Evolutionary conservation across 768 basidiomycete species (phyloP).

Genomic region (Cantharellus anzutake): DNA sequence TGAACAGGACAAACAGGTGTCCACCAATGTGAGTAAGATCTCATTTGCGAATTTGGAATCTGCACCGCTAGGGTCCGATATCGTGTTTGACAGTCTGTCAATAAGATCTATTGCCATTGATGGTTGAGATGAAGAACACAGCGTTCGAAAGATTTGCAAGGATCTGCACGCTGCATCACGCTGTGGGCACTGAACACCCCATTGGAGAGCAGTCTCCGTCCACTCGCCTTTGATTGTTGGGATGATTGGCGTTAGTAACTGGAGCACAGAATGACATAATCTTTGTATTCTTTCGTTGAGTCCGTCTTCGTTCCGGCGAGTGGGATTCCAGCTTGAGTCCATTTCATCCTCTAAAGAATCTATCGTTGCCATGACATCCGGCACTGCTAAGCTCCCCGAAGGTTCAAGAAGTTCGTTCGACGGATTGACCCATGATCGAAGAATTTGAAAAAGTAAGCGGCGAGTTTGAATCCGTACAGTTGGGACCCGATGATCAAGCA

Average conservation of each 20-base stretch:
- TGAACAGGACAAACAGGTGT: conserved; percentile 35
- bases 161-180: conserved; percentile 75
- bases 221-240: conserved; percentile 54
- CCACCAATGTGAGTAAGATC: conserved; percentile 55
- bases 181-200: conserved; percentile 78
- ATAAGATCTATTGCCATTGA: conserved; percentile 60
- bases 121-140: conserved; percentile 52
- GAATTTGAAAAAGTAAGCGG: conserved; percentile 64
- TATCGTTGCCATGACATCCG: conserved; percentile 32
- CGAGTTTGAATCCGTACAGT: conserved; percentile 55
- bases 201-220: conserved; percentile 61
- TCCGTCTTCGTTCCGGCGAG: not conserved
- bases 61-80: conserved; percentile 55
- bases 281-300: conserved; percentile 41
- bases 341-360: conserved; percentile 43
- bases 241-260: conserved; percentile 47
- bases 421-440: conserved; percentile 65
- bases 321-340: conserved; percentile 31
- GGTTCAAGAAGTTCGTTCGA: conserved; percentile 55
- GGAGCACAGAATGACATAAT: conserved; percentile 46
- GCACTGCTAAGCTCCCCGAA: conserved; percentile 24
- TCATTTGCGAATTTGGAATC: conserved; percentile 72
- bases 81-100: conserved; percentile 65
- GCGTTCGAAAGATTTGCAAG: conserved; percentile 70
- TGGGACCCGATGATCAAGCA: conserved; percentile 56